phyloP scores from a whole-genome alignment of 495 filamentous ascomycete species.

The Sporormia fimetaria region DNA sequence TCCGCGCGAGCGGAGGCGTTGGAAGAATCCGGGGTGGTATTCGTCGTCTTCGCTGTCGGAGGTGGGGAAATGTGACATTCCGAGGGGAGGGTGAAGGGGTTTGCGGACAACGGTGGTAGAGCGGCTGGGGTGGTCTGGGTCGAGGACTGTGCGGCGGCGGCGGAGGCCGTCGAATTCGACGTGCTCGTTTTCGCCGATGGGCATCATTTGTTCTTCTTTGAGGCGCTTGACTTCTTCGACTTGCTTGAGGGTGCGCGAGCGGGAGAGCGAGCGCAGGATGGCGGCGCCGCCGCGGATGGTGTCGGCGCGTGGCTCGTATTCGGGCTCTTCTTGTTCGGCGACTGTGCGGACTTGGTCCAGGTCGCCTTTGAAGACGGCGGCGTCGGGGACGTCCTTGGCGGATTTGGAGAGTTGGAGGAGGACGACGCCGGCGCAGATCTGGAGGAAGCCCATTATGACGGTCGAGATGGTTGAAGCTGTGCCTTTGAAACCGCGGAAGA shows the following conservation, averaged over 20 bases:
- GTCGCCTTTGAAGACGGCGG: conserved; percentile 85
- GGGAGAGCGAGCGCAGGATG: conserved; percentile 74
- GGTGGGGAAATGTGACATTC: conserved; percentile 76
- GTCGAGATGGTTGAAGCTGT: conserved; percentile 69
- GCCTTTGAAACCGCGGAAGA: conserved; percentile 93
- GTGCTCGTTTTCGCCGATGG: conserved; percentile 62
- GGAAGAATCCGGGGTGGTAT: conserved; percentile 39
- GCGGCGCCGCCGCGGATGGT: conserved; percentile 87
- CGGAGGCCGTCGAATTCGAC: conserved; percentile 92
- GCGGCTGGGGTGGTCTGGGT: conserved; percentile 33
- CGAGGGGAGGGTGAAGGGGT: conserved; percentile 66
- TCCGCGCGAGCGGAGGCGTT: conserved; percentile 29
- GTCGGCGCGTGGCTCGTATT: conserved; percentile 91
- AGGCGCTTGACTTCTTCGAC: conserved; percentile 68
- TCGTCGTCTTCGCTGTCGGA: conserved; percentile 36
- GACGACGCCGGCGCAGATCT: conserved; percentile 94
- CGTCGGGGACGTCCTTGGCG: conserved; percentile 90
- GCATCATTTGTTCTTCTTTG: conserved; percentile 67
- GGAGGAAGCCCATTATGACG: conserved; percentile 84
- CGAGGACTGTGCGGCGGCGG: conserved; percentile 61
- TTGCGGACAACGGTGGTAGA: conserved; percentile 35
- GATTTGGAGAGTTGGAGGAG: conserved; percentile 95
- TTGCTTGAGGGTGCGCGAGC: conserved; percentile 65
- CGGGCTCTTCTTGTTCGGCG: conserved; percentile 85
- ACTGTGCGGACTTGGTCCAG: conserved; percentile 91